phyloP scores from a whole-genome alignment of 345 rosid genomes.

The Moricandia moricandioides region DNA sequence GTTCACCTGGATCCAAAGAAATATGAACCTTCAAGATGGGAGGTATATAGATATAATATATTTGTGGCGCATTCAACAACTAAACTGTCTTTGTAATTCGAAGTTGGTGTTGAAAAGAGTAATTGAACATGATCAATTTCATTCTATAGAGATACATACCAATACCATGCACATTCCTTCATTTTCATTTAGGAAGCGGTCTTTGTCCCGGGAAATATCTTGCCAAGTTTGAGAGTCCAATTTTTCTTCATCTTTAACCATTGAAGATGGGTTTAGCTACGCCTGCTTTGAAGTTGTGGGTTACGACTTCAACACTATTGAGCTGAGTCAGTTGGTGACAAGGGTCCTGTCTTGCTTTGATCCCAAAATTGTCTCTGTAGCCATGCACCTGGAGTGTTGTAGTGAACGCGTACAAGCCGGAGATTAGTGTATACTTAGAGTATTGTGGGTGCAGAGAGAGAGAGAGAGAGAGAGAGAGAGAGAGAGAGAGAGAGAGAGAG shows the following conservation, averaged over 20 bases:
- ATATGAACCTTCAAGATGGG: slow-evolving; percentile 85
- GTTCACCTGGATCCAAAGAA: slow-evolving; percentile 65
- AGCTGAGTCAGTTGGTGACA: background rate
- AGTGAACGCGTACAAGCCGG: background rate
- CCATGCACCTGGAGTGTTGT: too few relatives aligned
- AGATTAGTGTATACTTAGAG: background rate
- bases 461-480: too few relatives aligned
- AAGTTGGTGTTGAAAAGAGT: background rate
- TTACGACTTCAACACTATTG: background rate
- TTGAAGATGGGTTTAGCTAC: background rate
- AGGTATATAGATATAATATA: slow-evolving; percentile 45
- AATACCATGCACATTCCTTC: slow-evolving; percentile 71
- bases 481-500: too few relatives aligned
- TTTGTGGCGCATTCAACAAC: background rate
- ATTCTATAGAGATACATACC: slow-evolving; percentile 45
- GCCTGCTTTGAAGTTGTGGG: background rate
- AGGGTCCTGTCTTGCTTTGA: background rate
- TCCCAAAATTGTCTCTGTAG: too few relatives aligned
- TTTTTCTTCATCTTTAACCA: slow-evolving; percentile 53
- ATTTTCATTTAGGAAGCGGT: slow-evolving; percentile 77
- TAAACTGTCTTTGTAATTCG: background rate
- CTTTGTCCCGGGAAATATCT: slow-evolving; percentile 87
- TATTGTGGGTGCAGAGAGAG: background rate
- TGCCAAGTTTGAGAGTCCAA: slow-evolving; percentile 71
- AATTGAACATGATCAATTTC: background rate